Evolutionary conservation across 306 rosid genomes (phyloP), one percentile per base, ranked within the genome.

Genomic region (Cicer cuneatum): DNA sequence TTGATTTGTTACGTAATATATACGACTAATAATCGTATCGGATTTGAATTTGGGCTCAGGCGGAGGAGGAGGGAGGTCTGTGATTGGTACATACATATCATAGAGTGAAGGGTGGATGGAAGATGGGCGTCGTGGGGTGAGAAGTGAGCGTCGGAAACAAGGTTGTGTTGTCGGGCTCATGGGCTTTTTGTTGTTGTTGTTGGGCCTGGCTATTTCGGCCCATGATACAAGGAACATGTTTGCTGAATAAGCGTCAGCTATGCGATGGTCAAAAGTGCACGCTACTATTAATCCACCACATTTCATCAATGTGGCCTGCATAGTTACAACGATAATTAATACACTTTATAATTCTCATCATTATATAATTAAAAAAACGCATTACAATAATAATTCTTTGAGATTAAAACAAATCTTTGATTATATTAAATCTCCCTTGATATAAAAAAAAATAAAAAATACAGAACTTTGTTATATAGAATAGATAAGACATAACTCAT

Each of bases 181-280:
- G 14, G 83, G 76, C 65, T 24, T n/a, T n/a, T n/a, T n/a, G 2
- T 24, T 57, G 2, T 57, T 59, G 13, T 68, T 80, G 9, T 71
- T 72, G 15, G 69, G 57, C 0, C 68, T 83, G 14, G 90, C 83
- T 53, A 63, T 70, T 21, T 83, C 66, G 15, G 96, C 93, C 97
- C 97, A 92, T 10, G 92, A 83, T 0, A 89, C 86, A 0, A 92
- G 67, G 54, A 92, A 88, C 92, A 92, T 90, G 85, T 92, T 89
- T 12, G 87, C 48, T 0, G 97, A 92, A 72, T 88, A 79, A 0
- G 92, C 97, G 15, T 89, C 97, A 0, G 93, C 92, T 0, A 92
- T 73, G 12, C 93, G 89, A 65, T 92, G 97, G 77, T 92, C 96
- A 35, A 89, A 89, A 1, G 84, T 72, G 81, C 93, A 92, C 4